Base-by-base conservation (phyloP, 2,329 filamentous ascomycete genomes). In the Sclerotiophoma versabilis region DNA sequence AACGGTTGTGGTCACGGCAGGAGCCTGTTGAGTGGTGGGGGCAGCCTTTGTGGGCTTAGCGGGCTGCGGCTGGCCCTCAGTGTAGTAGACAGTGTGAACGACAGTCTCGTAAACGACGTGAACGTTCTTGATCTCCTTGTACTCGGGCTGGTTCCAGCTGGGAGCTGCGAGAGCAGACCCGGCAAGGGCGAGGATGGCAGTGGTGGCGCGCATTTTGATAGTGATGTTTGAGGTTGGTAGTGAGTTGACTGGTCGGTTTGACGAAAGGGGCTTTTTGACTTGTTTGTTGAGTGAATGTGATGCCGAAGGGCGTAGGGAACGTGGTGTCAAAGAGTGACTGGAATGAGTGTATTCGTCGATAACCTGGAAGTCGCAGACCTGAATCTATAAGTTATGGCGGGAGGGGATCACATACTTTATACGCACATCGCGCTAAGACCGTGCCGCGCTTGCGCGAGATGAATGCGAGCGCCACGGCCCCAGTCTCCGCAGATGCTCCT, bases 301-400 rank as follows among this genome's bases (percentile, higher is more conserved):
- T 65, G 65, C 66, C 66, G 61, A 62, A 64, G 60, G 66, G 65
- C 63, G 62, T 68, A 70, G 67, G 48, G 68, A 70, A 55, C 57
- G 68, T 69, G 64, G 36, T 63, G 60, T 67, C 63, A 70, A 63
- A 64, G 60, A 69, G 54, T 69, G 67, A 71, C 66, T 59, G 53
- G 54, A 62, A 60, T 54, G 64, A 69, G 64, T 63, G 65, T 57
- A 52, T 49, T 57, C 49, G 54, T 57, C 54, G 63, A 65, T 60
- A 68, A 69, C 65, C 68, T 70, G 65, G 66, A 69, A 70, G 68
- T 71, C 69, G 64, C 69, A 71, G 65, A 70, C 68, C 68, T 70
- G 66, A 47, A 59, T 60, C 49, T 37, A 46, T 49, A 54, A 43
- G 49, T 53, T 46, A 56, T 52, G 44, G 57, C 37, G 42, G 48